phyloP scores from a whole-genome alignment of 352 stramenopile genomes.

The Phytophthora cactorum region DNA sequence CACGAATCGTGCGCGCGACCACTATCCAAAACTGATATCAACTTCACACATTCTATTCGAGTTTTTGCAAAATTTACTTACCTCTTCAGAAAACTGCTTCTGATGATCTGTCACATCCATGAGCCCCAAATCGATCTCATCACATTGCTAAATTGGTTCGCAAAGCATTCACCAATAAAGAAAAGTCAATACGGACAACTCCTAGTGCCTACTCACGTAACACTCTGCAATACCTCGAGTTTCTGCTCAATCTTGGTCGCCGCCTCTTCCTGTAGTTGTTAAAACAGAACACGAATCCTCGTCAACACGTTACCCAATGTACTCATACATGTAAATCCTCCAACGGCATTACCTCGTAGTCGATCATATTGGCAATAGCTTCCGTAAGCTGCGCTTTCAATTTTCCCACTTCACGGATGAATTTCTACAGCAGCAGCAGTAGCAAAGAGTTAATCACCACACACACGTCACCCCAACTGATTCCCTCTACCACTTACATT shows the following conservation, averaged over 20 bases:
- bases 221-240: conserved; percentile 55
- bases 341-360: conserved; percentile 57
- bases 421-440: conserved; percentile 56
- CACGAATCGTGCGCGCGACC: conserved; percentile 57
- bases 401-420: conserved; percentile 54
- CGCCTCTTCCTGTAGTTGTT: conserved; percentile 49
- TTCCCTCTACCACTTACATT: conserved; percentile 58
- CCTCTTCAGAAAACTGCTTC: conserved; percentile 72
- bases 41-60: neutral
- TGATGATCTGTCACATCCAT: conserved; percentile 76
- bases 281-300: neutral
- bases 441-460: conserved; percentile 2
- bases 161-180: conserved; percentile 10
- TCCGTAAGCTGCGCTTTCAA: conserved; percentile 60
- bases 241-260: conserved; percentile 73
- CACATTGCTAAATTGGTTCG: conserved; percentile 62
- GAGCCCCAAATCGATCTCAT: conserved; percentile 81
- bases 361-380: conserved; percentile 64
- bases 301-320: conserved; percentile 4
- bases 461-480: neutral
- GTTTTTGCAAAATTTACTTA: conserved; percentile 21
- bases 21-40: conserved; percentile 40
- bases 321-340: neutral
- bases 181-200: conserved; percentile 2
- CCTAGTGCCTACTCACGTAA: neutral